phyloP scores from a whole-genome alignment of 1,139 yeast genomes.

The Candida frijolesensis region DNA sequence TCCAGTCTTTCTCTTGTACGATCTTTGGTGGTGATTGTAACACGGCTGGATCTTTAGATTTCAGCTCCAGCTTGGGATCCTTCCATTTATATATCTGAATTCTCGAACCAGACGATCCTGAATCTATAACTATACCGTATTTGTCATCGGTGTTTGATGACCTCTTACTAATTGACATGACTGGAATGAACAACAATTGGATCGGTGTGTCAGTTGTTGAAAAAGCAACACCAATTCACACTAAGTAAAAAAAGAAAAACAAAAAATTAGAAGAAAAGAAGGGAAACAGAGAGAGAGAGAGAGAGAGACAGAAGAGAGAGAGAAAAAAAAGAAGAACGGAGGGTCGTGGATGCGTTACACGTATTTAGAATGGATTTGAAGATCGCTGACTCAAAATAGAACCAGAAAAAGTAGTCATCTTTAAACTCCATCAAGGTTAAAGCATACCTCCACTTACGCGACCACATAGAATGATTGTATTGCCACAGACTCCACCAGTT shows the following conservation, averaged over 20 bases:
- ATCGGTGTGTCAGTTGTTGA: too few relatives aligned
- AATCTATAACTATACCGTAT: slow-evolving; percentile 77
- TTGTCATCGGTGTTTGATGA: slow-evolving; percentile 17
- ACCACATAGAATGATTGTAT: slow-evolving; percentile 26
- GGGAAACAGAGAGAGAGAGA: too few relatives aligned
- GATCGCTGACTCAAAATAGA: too few relatives aligned
- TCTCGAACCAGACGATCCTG: slow-evolving; percentile 83
- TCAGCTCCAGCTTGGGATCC: slow-evolving; percentile 37
- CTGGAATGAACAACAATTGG: neutral
- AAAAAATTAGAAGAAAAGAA: neutral
- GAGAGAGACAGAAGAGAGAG: neutral
- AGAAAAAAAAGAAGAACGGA: neutral
- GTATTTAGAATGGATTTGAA: too few relatives aligned
- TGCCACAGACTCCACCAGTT: slow-evolving; percentile 37
- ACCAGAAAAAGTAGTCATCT: too few relatives aligned
- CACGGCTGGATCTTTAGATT: slow-evolving; percentile 22
- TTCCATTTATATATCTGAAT: slow-evolving; percentile 71
- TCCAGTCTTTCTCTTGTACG: slow-evolving; percentile 60
- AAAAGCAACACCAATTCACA: too few relatives aligned
- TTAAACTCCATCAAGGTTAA: neutral
- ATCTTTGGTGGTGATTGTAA: slow-evolving; percentile 64
- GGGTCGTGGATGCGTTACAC: too few relatives aligned
- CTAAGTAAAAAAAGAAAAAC: neutral
- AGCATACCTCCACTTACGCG: too few relatives aligned
- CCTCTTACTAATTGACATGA: slow-evolving; percentile 17